Evolutionary conservation across 1,284 basidiomycete genomes (phyloP).

Genomic region (Pseudozyma sp.): DNA sequence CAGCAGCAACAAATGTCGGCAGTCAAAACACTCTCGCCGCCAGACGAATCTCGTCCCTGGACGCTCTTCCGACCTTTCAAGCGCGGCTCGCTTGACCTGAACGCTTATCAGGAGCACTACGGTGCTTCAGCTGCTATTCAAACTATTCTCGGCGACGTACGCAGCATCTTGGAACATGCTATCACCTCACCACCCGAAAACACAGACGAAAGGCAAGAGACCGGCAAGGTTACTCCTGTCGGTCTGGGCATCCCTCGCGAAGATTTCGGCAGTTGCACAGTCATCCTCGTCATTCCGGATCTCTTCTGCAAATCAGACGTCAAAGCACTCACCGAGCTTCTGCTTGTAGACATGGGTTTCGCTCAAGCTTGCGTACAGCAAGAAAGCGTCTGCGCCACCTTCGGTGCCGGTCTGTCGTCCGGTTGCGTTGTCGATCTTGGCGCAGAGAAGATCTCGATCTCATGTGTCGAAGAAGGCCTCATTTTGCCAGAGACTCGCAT

Average conservation of each 20-base stretch:
- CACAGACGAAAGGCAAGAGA: constrained; percentile 39
- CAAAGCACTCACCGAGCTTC: constrained; percentile 80
- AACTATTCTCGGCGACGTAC: constrained; percentile 61
- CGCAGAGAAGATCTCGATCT: constrained; percentile 83
- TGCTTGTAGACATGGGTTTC: constrained; percentile 81
- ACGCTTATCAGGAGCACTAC: constrained; percentile 59
- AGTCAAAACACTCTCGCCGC: constrained; percentile 39
- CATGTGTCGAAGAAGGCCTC: constrained; percentile 95
- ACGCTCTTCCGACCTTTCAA: constrained; percentile 64
- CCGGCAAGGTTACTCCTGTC: constrained; percentile 27
- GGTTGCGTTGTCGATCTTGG: constrained; percentile 97
- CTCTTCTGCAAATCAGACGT: constrained; percentile 87
- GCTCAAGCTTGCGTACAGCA: constrained; percentile 63
- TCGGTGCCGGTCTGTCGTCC: constrained; percentile 91
- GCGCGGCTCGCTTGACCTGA: constrained; percentile 60
- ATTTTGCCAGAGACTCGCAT: constrained; percentile 89
- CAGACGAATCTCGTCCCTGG: constrained; percentile 47
- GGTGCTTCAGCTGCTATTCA: constrained; percentile 55
- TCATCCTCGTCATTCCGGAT: constrained; percentile 91
- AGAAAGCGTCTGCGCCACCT: constrained; percentile 89
- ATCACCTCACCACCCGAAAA: constrained; percentile 59
- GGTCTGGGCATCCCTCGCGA: constrained; percentile 61
- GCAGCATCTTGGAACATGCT: constrained; percentile 58
- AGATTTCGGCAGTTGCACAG: constrained; percentile 74
- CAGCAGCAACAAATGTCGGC: constrained; percentile 31